Evolutionary conservation across 805 yeast genomes (phyloP), one percentile per base, ranked within the genome.

Genomic region (Kazachstania kunashirensis): DNA sequence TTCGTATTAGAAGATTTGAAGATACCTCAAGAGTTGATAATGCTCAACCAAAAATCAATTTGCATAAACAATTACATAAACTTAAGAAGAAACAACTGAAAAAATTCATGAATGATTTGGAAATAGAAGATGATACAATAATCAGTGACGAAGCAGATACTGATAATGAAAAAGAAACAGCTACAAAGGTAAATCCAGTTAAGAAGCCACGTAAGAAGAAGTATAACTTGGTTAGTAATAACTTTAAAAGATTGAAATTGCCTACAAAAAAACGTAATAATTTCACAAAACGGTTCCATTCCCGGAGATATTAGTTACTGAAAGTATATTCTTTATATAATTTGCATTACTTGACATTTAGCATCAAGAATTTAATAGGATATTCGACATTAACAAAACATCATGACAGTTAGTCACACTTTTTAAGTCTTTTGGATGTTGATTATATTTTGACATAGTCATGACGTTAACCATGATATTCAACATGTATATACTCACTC

Each of bases 161-260:
- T 2, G 20, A 25, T 15, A 13, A 9, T 15, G 16, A 19, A 14
- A 12, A 31, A 2, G 24, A 31, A 16, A 31, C 31, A 15, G 33
- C 31, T 8, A 16, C 24, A 16, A 10, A 67, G 2, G 46, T 26
- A 16, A 14, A 24, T 6, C 21, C 34, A 7, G 14, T 34, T 10
- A 40, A 47, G 37, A 38, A 35, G 29, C 36, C 29, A 10, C 45
- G 49, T 29, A 48, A 45, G 15, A 57, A 49, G 37, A 58, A 57
- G 36, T 57, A 50, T 43, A 57, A 49, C 37, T 44, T 49, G 24
- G 64, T 66, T 16, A 71, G 70, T 41, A 61, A 55, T 46, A 76
- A 76, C 49, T 76, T 63, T 56, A 71, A 70, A 45, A 57, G 76
- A 39, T 57, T 71, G 35, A 75, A 73, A 50, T 63, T 76, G 31